Percentiles rank a stretch among this genome's conserved stretches.
Evolutionary conservation across 2,329 filamentous ascomycete genomes (phyloP).

Genomic region (Penicillium freii): DNA sequence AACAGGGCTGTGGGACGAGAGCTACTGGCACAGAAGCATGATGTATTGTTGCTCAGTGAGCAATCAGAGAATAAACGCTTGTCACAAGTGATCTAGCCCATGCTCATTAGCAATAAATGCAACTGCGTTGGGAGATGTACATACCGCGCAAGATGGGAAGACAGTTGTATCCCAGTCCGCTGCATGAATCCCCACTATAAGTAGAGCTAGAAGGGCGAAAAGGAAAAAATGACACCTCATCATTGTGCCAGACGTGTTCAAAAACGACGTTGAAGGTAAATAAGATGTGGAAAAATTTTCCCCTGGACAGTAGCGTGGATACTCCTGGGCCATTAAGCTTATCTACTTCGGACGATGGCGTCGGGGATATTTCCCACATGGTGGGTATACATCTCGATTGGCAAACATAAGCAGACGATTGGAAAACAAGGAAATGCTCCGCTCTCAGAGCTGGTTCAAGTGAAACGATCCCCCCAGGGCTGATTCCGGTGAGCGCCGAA

Average conservation of each 20-base stretch:
- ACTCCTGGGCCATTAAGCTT: not conserved
- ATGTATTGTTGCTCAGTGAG: constrained; percentile 8
- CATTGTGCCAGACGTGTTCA: not conserved
- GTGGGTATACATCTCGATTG: not conserved
- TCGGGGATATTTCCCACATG: not conserved
- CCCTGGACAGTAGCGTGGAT: constrained; percentile 7
- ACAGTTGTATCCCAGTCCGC: not conserved
- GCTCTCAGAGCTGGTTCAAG: not conserved
- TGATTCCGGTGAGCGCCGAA: not conserved
- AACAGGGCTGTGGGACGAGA: constrained; percentile 3
- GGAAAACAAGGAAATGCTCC: not conserved
- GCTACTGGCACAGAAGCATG: constrained; percentile 14
- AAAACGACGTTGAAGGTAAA: not conserved
- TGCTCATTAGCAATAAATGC: not conserved
- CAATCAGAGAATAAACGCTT: constrained; percentile 10
- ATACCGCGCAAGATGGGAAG: constrained; percentile 15
- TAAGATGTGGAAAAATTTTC: not conserved
- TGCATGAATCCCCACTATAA: constrained; percentile 3
- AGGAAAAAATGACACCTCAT: constrained; percentile 10
- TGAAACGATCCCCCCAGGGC: not conserved
- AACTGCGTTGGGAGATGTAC: not conserved
- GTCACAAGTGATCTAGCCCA: constrained; percentile 7
- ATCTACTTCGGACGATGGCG: constrained; percentile 5
- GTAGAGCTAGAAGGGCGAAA: constrained; percentile 7
- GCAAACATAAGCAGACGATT: not conserved